A percentile compares a stretch with the other conserved stretches of the same genome.
These are phyloP conservation scores for Penicillium sp. DNA, from an alignment of 2,329 filamentous ascomycete species.

Conservation along the genomic window DNA sequence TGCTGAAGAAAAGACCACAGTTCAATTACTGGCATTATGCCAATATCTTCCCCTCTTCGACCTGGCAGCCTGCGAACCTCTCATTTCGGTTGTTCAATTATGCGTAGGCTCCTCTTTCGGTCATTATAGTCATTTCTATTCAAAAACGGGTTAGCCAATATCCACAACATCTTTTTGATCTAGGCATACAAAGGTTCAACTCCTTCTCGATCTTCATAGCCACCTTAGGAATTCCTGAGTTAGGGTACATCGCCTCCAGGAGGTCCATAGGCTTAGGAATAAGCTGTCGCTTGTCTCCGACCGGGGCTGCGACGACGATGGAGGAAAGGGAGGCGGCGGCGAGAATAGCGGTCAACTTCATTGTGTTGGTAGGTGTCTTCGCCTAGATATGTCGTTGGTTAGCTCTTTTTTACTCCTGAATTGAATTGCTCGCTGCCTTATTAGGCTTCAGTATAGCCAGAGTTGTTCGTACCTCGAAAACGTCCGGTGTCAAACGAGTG, in stretches of 20 bases:
- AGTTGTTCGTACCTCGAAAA: background rate
- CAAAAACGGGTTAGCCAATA: background rate
- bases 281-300: conserved; percentile 5
- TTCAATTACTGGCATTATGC: background rate
- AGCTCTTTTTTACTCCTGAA: background rate
- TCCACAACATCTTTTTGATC: background rate
- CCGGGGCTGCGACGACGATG: conserved; percentile 12
- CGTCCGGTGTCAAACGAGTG: background rate
- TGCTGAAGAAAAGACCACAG: background rate
- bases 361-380: conserved; percentile 3
- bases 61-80: background rate
- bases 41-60: background rate
- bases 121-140: background rate
- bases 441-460: background rate
- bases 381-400: background rate
- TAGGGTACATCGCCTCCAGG: conserved; percentile 20
- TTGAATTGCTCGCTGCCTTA: background rate
- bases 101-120: background rate
- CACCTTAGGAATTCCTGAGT: conserved; percentile 19
- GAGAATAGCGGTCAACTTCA: conserved; percentile 23
- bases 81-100: background rate
- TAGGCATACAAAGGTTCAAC: conserved; percentile 16
- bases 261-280: conserved; percentile 18
- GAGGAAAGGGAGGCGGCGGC: conserved; percentile 11
- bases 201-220: conserved; percentile 12